Evolutionary conservation across 768 basidiomycete species (phyloP).

Genomic region (Exsudoporus frostii): DNA sequence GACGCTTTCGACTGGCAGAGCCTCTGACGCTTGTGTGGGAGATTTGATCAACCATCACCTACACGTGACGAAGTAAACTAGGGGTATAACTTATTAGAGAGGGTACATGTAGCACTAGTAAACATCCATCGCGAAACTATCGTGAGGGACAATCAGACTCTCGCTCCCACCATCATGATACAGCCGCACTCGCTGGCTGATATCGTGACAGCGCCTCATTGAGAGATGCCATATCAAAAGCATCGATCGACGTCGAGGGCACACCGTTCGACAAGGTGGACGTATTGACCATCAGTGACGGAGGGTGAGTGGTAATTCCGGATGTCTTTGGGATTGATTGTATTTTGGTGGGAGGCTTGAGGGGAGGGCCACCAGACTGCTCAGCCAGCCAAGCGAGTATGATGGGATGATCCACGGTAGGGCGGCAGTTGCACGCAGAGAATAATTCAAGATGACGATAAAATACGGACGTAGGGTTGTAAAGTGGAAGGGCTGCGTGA

Average conservation of each 20-base stretch:
- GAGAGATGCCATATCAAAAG: constrained; percentile 25
- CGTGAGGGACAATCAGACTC: not conserved
- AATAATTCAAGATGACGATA: constrained; percentile 47
- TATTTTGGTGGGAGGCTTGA: constrained; percentile 13
- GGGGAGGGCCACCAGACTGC: constrained; percentile 18
- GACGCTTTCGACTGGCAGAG: not conserved
- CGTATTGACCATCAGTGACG: constrained; percentile 14
- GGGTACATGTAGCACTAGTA: constrained; percentile 1
- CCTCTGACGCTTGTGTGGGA: constrained; percentile 3
- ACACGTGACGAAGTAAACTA: constrained; percentile 10
- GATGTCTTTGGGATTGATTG: constrained; percentile 8
- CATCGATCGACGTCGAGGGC: constrained; percentile 9
- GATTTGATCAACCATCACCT: not conserved
- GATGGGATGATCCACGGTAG: constrained; percentile 39
- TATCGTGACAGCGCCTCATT: constrained; percentile 28
- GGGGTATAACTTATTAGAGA: constrained; percentile 8
- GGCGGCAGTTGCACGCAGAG: constrained; percentile 38
- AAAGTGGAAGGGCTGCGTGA: constrained; percentile 48
- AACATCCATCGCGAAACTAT: constrained; percentile 4
- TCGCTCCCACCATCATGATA: constrained; percentile 7
- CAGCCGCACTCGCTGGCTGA: constrained; percentile 10
- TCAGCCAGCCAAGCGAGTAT: constrained; percentile 39
- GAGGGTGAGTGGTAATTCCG: not conserved
- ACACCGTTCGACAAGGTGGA: constrained; percentile 5
- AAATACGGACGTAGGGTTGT: constrained; percentile 47